Conservation (phyloP, 2,329 filamentous ascomycete species). For the Fusarium begoniae region DNA sequence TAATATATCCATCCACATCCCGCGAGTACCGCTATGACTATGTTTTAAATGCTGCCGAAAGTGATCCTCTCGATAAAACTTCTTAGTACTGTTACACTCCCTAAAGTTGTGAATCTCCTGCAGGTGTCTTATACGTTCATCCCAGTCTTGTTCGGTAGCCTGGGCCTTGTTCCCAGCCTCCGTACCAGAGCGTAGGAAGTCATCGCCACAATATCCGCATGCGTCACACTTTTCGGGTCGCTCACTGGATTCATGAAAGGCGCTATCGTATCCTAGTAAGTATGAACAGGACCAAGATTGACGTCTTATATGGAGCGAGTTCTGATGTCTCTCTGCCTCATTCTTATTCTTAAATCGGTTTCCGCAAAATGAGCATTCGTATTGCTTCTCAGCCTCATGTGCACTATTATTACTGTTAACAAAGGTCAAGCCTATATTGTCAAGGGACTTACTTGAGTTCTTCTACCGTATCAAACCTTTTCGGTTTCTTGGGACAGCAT, state of each 20-base stretch:
- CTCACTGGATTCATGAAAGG: not conserved
- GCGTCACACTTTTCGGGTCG: not conserved
- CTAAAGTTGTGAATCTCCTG: not conserved
- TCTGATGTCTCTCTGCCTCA: not conserved
- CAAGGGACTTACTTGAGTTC: not conserved
- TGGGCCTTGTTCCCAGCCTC: accelerated
- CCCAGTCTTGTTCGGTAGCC: not conserved
- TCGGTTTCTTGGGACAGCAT: not conserved
- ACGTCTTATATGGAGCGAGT: not conserved
- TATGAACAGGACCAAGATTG: too few relatives aligned
- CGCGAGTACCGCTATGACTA: not conserved
- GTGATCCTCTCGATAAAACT: not conserved
- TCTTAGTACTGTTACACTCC: not conserved
- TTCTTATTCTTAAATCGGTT: too few relatives aligned
- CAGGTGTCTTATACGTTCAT: not conserved
- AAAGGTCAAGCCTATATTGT: too few relatives aligned
- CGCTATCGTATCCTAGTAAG: too few relatives aligned
- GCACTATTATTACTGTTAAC: too few relatives aligned
- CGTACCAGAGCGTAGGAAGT: not conserved
- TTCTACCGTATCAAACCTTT: not conserved
- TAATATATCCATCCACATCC: too few relatives aligned
- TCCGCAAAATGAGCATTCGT: not conserved
- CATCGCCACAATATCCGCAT: not conserved
- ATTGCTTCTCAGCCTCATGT: not conserved
- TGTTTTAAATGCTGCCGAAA: not conserved